Evolutionary conservation across 352 stramenopile species (phyloP).

Genomic region (Phytophthora sp.): DNA sequence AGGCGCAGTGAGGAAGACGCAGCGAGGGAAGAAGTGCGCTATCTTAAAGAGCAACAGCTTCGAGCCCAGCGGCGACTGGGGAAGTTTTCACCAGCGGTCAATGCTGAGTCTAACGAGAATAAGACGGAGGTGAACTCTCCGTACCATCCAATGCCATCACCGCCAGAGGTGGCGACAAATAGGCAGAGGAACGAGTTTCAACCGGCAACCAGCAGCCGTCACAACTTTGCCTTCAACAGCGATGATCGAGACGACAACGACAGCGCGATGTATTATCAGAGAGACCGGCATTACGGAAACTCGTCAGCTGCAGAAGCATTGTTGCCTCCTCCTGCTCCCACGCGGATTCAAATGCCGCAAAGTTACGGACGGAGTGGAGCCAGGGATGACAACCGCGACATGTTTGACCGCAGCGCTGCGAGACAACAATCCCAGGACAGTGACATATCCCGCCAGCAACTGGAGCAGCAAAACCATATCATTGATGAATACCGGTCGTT

Average conservation of each 20-base stretch:
- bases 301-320: constrained; percentile 1
- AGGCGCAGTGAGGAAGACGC: constrained; percentile 43
- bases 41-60: constrained; percentile 63
- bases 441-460: constrained; percentile 20
- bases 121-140: constrained; percentile 3
- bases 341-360: constrained; percentile 18
- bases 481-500: constrained; percentile 74
- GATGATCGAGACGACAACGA: constrained; percentile 17
- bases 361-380: constrained; percentile 2
- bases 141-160: constrained; percentile 26
- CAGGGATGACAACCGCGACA: constrained; percentile 14
- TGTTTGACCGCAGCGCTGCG: constrained; percentile 13
- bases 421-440: constrained; percentile 15
- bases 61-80: constrained; percentile 60
- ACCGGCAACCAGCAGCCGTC: constrained; percentile 6
- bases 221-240: constrained; percentile 21
- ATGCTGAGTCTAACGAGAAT: constrained; percentile 14
- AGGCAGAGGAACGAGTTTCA: constrained; percentile 22
- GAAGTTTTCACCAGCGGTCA: constrained; percentile 18
- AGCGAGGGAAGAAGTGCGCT: constrained; percentile 56
- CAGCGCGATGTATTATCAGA: constrained; percentile 16
- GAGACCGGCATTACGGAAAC: constrained; percentile 17
- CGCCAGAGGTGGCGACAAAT: constrained; percentile 2
- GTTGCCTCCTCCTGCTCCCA: constrained; percentile 32
- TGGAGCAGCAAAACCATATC: constrained; percentile 38